These are phyloP conservation scores for Setaria italica DNA, from an alignment of 202 grass and related monocot genomes.

Conservation along the genomic window DNA sequence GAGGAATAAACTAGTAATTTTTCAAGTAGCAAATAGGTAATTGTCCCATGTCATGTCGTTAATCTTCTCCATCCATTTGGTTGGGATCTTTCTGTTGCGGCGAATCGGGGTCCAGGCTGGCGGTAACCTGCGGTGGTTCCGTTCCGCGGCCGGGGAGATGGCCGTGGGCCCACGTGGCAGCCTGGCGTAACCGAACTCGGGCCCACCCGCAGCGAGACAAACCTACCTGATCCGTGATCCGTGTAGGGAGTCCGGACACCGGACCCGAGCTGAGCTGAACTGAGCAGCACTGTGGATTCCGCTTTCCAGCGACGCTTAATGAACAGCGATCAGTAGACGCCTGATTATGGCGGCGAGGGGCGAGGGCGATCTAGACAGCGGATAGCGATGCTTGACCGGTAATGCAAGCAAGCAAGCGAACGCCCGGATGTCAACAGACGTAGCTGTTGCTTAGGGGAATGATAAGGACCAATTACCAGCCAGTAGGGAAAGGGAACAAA, in stretches of 20 bases:
- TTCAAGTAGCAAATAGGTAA: too few relatives aligned
- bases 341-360: conserved; percentile 3
- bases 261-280: background rate
- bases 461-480: conserved; percentile 45
- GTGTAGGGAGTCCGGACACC: too few relatives aligned
- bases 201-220: background rate
- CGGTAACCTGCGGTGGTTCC: background rate
- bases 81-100: background rate
- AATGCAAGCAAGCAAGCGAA: conserved; percentile 37
- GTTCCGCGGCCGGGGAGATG: background rate
- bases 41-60: too few relatives aligned
- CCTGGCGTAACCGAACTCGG: background rate
- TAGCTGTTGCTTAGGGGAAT: conserved; percentile 51
- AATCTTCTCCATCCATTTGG: background rate
- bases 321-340: background rate
- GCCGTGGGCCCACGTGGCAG: background rate
- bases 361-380: background rate
- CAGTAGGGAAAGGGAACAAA: conserved; percentile 29
- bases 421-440: conserved; percentile 23
- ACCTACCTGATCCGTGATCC: background rate
- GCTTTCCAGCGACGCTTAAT: background rate
- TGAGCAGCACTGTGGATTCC: background rate
- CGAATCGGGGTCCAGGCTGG: background rate
- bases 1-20: too few relatives aligned
- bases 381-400: conserved; percentile 43